Conservation (phyloP, 345 rosid species). For the Euphorbia tirucalli region DNA sequence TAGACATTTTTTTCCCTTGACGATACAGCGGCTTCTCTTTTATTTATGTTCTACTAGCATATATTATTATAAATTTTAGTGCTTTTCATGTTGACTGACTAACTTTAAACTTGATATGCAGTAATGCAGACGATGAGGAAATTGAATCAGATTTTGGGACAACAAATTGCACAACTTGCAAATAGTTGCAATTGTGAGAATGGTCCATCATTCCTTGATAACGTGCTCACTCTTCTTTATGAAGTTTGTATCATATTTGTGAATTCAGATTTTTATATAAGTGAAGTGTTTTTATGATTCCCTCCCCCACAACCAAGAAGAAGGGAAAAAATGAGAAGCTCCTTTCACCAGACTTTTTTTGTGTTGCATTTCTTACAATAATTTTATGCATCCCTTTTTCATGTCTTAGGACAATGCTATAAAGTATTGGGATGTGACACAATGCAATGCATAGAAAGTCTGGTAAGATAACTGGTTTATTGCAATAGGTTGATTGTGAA, state of each 20-base stretch:
- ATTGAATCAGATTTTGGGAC: slow-evolving; percentile 79
- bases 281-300: neutral
- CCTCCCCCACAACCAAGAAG: too few species aligned
- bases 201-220: slow-evolving; percentile 75
- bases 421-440: neutral
- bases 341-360: neutral
- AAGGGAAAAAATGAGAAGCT: too few species aligned
- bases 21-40: too few species aligned
- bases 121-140: slow-evolving; percentile 87
- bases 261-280: neutral
- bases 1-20: too few species aligned
- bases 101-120: slow-evolving; percentile 17
- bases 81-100: neutral
- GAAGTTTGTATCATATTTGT: slow-evolving; percentile 43
- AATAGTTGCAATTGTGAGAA: slow-evolving; percentile 65
- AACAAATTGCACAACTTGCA: slow-evolving; percentile 69
- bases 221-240: slow-evolving; percentile 74
- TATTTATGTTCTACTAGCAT: too few species aligned
- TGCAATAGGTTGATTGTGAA: too few species aligned
- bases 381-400: too few species aligned
- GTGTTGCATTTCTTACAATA: neutral
- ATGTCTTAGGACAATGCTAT: neutral
- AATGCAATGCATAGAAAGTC: neutral
- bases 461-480: neutral
- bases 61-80: neutral